phyloP scores from a whole-genome alignment of 2,329 filamentous ascomycete genomes.

The Colletotrichum tropicale region DNA sequence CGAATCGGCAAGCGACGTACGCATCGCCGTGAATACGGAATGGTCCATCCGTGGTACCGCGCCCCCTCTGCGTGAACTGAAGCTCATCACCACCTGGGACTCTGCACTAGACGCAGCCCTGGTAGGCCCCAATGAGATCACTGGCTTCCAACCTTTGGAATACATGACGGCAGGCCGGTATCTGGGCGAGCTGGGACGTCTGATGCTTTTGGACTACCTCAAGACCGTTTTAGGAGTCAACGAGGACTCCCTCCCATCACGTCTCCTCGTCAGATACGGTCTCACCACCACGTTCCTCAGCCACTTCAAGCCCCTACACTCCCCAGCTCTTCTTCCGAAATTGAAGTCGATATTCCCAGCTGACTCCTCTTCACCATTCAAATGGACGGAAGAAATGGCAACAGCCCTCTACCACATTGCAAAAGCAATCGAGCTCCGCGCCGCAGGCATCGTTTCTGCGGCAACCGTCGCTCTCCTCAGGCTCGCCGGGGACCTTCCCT shows the following conservation, averaged over 20 bases:
- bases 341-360: constrained; percentile 60
- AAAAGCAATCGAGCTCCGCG: constrained; percentile 72
- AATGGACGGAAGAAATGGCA: constrained; percentile 67
- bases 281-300: constrained; percentile 77
- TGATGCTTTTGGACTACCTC: constrained; percentile 72
- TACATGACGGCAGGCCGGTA: constrained; percentile 85
- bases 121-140: constrained; percentile 68
- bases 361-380: constrained; percentile 45
- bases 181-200: constrained; percentile 75
- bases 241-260: constrained; percentile 54
- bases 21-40: constrained; percentile 81
- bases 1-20: constrained; percentile 54
- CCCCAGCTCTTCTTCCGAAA: constrained; percentile 45
- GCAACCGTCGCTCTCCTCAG: constrained; percentile 73
- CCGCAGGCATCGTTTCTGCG: constrained; percentile 76
- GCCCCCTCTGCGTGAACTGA: constrained; percentile 65
- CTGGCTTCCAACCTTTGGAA: constrained; percentile 82
- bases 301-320: constrained; percentile 53
- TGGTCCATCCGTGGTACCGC: constrained; percentile 81
- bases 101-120: constrained; percentile 67
- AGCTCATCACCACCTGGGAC: constrained; percentile 76
- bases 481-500: constrained; percentile 69
- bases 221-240: constrained; percentile 44
- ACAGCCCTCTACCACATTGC: constrained; percentile 68
- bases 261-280: constrained; percentile 62